phyloP scores from a whole-genome alignment of 78 protist species.

The Dictyostelium discoideum region DNA sequence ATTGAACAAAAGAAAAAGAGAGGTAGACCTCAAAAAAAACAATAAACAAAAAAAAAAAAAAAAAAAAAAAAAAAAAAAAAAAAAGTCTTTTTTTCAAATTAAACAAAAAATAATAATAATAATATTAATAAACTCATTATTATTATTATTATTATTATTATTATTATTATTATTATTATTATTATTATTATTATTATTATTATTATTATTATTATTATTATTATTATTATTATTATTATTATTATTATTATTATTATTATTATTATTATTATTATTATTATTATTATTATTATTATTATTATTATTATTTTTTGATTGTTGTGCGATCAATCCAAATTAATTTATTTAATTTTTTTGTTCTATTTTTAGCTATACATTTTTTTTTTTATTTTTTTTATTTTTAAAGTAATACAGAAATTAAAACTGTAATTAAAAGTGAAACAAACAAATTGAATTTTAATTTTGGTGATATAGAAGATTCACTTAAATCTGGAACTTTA shows the following conservation, averaged over 20 bases:
- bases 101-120: not conserved
- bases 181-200: no score
- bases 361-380: not conserved
- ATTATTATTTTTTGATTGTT: no score
- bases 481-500: not conserved
- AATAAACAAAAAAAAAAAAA: not conserved
- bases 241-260: no score
- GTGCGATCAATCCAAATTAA: not conserved
- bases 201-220: no score
- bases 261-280: no score
- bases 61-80: not conserved
- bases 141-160: no score
- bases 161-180: no score
- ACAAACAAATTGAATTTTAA: not conserved
- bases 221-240: no score
- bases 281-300: no score
- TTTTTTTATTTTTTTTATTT: not conserved
- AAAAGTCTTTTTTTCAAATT: not conserved
- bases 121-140: no score
- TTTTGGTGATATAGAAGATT: not conserved
- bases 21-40: constrained; percentile 53
- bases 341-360: not conserved
- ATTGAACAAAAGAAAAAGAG: constrained; percentile 25
- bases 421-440: not conserved
- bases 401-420: not conserved